Conservation (phyloP, 768 basidiomycete genomes). For the Boletus tomentosulus region DNA sequence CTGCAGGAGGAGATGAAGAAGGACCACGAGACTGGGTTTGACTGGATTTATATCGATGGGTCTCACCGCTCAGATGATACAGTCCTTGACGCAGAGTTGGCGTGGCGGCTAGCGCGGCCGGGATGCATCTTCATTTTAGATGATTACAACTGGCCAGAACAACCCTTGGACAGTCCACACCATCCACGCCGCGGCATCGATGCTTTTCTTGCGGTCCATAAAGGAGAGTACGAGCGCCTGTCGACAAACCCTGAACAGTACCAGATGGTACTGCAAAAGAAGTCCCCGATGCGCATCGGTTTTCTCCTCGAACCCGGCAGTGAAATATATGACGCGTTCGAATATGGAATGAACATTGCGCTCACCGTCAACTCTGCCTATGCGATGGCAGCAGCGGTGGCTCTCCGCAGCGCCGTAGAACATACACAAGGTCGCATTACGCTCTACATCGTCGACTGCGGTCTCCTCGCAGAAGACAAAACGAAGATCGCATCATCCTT, state of each 20-base stretch:
- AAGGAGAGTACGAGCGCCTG: slow-evolving; percentile 43
- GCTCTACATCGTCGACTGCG: slow-evolving; percentile 49
- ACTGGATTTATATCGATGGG: slow-evolving; percentile 59
- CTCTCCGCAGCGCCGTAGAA: slow-evolving; percentile 40
- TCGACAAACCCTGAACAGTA: slow-evolving; percentile 36
- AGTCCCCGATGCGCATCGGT: slow-evolving; percentile 48
- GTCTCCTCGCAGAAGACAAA: slow-evolving; percentile 36
- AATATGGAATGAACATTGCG: slow-evolving; percentile 47
- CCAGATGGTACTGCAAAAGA: slow-evolving; percentile 53
- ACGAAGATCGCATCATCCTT: slow-evolving; percentile 30
- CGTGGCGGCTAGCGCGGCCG: slow-evolving; percentile 50
- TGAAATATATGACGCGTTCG: slow-evolving; percentile 25
- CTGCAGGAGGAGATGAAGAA: slow-evolving; percentile 42
- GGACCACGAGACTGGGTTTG: slow-evolving; percentile 39
- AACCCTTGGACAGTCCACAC: slow-evolving; percentile 44
- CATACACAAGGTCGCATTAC: slow-evolving; percentile 38
- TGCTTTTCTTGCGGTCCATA: slow-evolving; percentile 48
- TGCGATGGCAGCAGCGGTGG: slow-evolving; percentile 46
- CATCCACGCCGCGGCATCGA: slow-evolving; percentile 58
- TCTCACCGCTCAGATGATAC: slow-evolving; percentile 59
- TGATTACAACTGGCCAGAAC: slow-evolving; percentile 51
- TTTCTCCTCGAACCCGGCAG: slow-evolving; percentile 30
- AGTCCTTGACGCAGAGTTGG: slow-evolving; percentile 55
- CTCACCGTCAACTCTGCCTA: slow-evolving; percentile 41
- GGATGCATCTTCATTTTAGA: slow-evolving; percentile 54